These are phyloP conservation scores for Diaporthe ampelina DNA, from an alignment of 2,329 filamentous ascomycete genomes.

Conservation along the genomic window DNA sequence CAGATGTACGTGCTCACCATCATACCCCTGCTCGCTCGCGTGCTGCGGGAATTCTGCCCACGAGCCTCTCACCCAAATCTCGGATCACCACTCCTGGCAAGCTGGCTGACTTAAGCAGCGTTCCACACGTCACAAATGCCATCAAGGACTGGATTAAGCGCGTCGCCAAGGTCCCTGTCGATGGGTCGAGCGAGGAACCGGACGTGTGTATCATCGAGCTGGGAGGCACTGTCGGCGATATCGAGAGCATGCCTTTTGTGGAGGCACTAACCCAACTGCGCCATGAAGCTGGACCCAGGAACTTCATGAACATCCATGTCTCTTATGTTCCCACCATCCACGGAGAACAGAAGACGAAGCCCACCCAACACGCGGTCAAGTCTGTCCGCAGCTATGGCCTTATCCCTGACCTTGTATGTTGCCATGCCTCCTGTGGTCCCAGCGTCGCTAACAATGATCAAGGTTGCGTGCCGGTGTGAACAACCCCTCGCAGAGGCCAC, in stretches of 20 bases:
- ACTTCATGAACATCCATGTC: slow-evolving; percentile 92
- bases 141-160: slow-evolving; percentile 95
- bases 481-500: slow-evolving; percentile 79
- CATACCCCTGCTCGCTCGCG: background rate
- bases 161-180: slow-evolving; percentile 87
- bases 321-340: slow-evolving; percentile 82
- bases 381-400: slow-evolving; percentile 86
- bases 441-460: slow-evolving; percentile 41
- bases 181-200: slow-evolving; percentile 84
- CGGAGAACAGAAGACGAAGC: slow-evolving; percentile 94
- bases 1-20: slow-evolving; percentile 70
- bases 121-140: slow-evolving; percentile 91
- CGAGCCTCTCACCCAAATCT: background rate
- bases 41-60: background rate
- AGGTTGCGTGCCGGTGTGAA: slow-evolving; percentile 95
- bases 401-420: slow-evolving; percentile 75
- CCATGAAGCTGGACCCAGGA: slow-evolving; percentile 78
- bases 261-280: slow-evolving; percentile 87
- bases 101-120: slow-evolving; percentile 50
- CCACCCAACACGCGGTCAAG: slow-evolving; percentile 91
- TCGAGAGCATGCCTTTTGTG: slow-evolving; percentile 89
- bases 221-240: slow-evolving; percentile 70
- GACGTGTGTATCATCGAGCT: slow-evolving; percentile 90
- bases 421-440: slow-evolving; percentile 15
- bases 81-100: background rate